A percentile compares a stretch with the other conserved stretches of the same genome.
Conservation (phyloP, 805 yeast genomes). For the Ogataea glucozyma region DNA sequence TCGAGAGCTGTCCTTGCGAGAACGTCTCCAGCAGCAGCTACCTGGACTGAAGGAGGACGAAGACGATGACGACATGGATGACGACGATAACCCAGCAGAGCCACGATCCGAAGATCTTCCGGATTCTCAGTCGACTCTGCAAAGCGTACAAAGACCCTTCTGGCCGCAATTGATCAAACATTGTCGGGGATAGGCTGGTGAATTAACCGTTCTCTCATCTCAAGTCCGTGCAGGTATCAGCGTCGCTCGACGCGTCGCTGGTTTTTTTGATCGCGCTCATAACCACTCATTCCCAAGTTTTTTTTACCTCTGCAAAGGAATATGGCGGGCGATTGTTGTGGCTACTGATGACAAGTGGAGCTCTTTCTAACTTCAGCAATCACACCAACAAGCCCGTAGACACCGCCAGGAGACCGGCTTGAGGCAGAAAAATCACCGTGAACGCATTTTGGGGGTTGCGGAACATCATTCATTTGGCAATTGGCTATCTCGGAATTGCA, state of each 20-base stretch:
- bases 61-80: not conserved
- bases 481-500: not conserved
- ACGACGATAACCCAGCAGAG: not conserved
- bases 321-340: conserved; percentile 6
- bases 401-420: too few species aligned
- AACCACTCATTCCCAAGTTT: not conserved
- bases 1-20: conserved; percentile 16
- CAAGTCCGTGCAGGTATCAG: not conserved
- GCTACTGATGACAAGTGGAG: not conserved
- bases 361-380: too few species aligned
- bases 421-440: not conserved
- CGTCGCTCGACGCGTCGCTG: not conserved
- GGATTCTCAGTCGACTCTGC: not conserved
- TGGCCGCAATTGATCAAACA: conserved; percentile 12
- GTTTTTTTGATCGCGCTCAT: conserved; percentile 1
- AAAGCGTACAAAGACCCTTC: conserved; percentile 14
- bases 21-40: conserved; percentile 10
- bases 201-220: too few species aligned
- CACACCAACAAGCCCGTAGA: not conserved
- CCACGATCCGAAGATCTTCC: not conserved
- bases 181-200: not conserved
- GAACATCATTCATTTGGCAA: not conserved
- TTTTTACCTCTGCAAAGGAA: not conserved
- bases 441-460: not conserved
- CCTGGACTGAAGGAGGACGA: conserved; percentile 4